phyloP scores from a whole-genome alignment of 73 alveolate genomes.

The Blepharisma japonicum region DNA sequence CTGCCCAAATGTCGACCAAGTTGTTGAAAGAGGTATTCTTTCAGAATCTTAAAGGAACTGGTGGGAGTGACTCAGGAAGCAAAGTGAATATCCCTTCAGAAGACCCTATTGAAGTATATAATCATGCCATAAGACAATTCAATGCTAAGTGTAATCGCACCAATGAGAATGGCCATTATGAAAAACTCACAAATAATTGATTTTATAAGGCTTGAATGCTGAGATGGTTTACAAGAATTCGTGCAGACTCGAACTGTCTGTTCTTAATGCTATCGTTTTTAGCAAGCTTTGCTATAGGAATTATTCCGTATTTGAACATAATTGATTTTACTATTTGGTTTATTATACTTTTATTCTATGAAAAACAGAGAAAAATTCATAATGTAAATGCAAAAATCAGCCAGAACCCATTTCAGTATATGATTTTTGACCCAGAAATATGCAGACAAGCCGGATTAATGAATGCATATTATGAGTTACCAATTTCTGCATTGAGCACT shows the following conservation, averaged over 20 bases:
- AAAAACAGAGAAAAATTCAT: background rate
- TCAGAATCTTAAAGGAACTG: too few species aligned
- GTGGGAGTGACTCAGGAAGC: background rate
- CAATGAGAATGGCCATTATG: background rate
- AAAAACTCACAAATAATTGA: background rate
- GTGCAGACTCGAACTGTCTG: background rate
- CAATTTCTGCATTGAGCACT: slow-evolving; percentile 4
- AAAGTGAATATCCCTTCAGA: slow-evolving; percentile 11
- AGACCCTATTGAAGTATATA: slow-evolving; percentile 22
- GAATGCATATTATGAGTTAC: slow-evolving; percentile 9
- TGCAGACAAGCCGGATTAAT: background rate
- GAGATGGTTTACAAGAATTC: background rate
- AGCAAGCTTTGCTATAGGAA: background rate
- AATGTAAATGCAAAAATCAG: background rate
- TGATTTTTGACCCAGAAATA: background rate
- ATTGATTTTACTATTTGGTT: slow-evolving; percentile 11
- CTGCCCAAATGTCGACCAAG: too few species aligned
- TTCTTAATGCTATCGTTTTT: background rate
- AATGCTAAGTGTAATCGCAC: slow-evolving; percentile 24
- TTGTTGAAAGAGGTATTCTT: too few species aligned
- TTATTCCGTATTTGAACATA: background rate
- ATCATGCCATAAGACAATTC: slow-evolving; percentile 9
- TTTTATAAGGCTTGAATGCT: slow-evolving; percentile 18
- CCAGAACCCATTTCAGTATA: slow-evolving; percentile 13
- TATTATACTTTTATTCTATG: background rate